phyloP scores from a whole-genome alignment of 1,139 yeast species.

The Pichia sp. region DNA sequence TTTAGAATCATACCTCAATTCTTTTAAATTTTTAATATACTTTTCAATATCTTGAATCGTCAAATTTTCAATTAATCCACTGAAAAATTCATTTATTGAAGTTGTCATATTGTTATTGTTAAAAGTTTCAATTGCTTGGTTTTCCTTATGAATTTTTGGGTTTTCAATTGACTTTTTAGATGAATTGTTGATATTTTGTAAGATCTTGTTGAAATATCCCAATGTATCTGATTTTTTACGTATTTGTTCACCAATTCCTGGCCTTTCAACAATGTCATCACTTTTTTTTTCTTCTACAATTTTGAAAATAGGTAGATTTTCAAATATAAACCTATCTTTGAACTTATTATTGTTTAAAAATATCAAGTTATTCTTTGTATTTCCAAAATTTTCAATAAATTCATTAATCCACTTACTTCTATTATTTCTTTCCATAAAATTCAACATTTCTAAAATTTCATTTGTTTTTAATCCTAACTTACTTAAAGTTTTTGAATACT shows the following conservation, averaged over 20 bases:
- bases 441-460: slow-evolving; percentile 52
- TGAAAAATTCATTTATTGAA: slow-evolving; percentile 4
- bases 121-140: background rate
- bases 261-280: no score
- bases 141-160: background rate
- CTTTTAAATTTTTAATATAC: slow-evolving; percentile 32
- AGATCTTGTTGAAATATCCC: slow-evolving; percentile 23
- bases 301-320: slow-evolving; percentile 9
- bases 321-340: slow-evolving; percentile 17
- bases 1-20: slow-evolving; percentile 24
- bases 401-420: slow-evolving; percentile 61
- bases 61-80: slow-evolving; percentile 12
- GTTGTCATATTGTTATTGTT: background rate
- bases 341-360: slow-evolving; percentile 26
- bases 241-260: background rate
- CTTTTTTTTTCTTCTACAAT: background rate
- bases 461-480: slow-evolving; percentile 45
- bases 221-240: slow-evolving; percentile 10
- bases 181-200: slow-evolving; percentile 26
- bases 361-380: slow-evolving; percentile 37
- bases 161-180: background rate
- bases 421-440: slow-evolving; percentile 50
- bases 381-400: slow-evolving; percentile 38
- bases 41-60: slow-evolving; percentile 27
- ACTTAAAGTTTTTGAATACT: slow-evolving; percentile 57